Evolutionary conservation across 305 asterid genomes (phyloP), one percentile per base, ranked within the genome.

Genomic region (Fraxinus baroniana): DNA sequence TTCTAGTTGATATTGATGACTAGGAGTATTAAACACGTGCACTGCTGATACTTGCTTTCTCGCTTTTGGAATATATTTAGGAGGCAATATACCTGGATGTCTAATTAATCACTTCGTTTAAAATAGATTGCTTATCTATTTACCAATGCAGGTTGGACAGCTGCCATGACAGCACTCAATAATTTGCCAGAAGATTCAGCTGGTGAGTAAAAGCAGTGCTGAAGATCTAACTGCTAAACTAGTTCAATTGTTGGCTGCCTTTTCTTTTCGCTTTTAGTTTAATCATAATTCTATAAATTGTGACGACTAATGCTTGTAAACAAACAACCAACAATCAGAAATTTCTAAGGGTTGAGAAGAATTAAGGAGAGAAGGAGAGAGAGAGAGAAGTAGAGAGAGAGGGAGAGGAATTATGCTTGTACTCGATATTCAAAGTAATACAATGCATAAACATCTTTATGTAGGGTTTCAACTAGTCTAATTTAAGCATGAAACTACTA

Each of bases 121-220:
- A 64, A 20, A 82, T 62, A 78, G 44, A 73, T 41, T 37, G 78
- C 83, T 33, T 49, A 76, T 74, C 20, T 78, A 10, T 86, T 76
- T 46, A 77, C 24, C 84, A 9, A 44, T 80, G 84, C 81, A 92
- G 97, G 97, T 78, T 93, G 97, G 97, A 77, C 85, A 37, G 91
- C 93, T 86, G 90, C 91, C 71, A 84, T 91, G 86, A 86, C 84
- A 77, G 93, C 93, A 18, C 84, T 83, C 78, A 87, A 87, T 82
- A 92, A 82, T 85, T 86, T 91, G 81, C 94, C 94, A 5, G 93
- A 88, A 79, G 92, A 87, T 88, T 89, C 93, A 32, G 78, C 88
- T 15, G 96, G 97, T 92, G 81, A 88, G 93, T 87, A 55, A 75
- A 52, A 39, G 26, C 78, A 77, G 24, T 33, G 80, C 78, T 36